Conservation (phyloP, 2,329 filamentous ascomycete species). For the Fusarium mangiferae region DNA sequence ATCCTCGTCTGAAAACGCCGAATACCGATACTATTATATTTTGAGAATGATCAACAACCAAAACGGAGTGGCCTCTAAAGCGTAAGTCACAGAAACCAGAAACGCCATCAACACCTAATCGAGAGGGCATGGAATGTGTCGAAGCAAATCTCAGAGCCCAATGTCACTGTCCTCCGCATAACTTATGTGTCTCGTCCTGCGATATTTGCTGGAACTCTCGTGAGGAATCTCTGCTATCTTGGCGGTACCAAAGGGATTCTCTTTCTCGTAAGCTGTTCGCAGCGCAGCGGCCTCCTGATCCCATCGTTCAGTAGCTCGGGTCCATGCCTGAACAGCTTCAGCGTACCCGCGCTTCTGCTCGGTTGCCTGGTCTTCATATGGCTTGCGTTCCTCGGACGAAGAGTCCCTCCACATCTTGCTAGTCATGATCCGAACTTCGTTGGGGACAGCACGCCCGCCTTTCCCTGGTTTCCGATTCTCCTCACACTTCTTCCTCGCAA, state of each 20-base stretch:
- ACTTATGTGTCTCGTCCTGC: conserved; percentile 51
- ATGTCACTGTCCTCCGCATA: conserved; percentile 51
- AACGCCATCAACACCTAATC: conserved; percentile 18
- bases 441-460: conserved; percentile 71
- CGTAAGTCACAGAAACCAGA: conserved; percentile 4
- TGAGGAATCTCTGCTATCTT: conserved; percentile 39
- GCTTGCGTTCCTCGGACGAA: conserved; percentile 73
- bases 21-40: conserved; percentile 6
- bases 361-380: conserved; percentile 80
- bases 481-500: conserved; percentile 68
- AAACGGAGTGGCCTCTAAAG: background rate
- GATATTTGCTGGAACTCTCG: conserved; percentile 46
- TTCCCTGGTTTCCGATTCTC: conserved; percentile 71
- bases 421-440: conserved; percentile 85
- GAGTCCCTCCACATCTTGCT: conserved; percentile 93
- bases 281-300: conserved; percentile 71
- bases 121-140: conserved; percentile 10
- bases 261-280: conserved; percentile 61
- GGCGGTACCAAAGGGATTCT: conserved; percentile 55
- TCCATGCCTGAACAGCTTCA: conserved; percentile 67
- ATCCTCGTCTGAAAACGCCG: conserved; percentile 25
- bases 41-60: background rate
- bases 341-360: conserved; percentile 75
- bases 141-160: conserved; percentile 29
- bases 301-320: conserved; percentile 74